Base-by-base conservation (phyloP, 345 rosid genomes). In the Excoecaria cochinchinensis region DNA sequence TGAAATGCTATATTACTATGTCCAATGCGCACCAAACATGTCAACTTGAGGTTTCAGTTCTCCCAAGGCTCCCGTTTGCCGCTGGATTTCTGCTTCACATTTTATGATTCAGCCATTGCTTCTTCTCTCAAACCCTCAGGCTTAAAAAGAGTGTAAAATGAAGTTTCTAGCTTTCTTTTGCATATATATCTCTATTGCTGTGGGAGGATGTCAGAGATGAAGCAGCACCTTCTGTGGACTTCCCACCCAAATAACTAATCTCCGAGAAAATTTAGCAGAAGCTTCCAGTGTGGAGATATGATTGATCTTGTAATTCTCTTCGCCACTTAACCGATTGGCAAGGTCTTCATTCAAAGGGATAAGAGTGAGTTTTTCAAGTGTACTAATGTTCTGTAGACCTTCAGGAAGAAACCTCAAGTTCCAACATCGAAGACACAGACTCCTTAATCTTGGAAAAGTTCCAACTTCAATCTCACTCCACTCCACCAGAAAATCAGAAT, bases 251-350 rank as follows among this genome's bases (percentile, higher is more conserved):
- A 11, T 6, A 12, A 25, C 0, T 11, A n/a, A 7, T 17, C n/a
- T n/a, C n/a, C n/a, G n/a, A 13, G 48, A 65, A 65, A 10, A 17
- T 24, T 51, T 51, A 65, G 59, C 7, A 16, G 8, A 10, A 53
- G 51, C 38, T 2, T 16, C 0, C 40, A 71, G 46, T 7, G 24
- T 25, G 3, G 57, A 50, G 24, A 72, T 61, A n/a, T 60, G 44
- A 17, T 60, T 46, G 66, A 61, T 61, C 76, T 72, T 72, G 68
- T 60, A 72, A 61, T 46, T 72, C 31, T 72, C 68, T 47, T 61
- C 67, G 31, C 42, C 40, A 0, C 5, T 16, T 51, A 72, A 72
- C 61, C 58, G 53, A 55, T 39, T 44, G 11, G 36, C 59, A 36
- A 61, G 67, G 68, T 72, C 76, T 72, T 36, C 68, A 46, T 72